Conservation (phyloP, 306 rosid species). For the Sicyos edulis region DNA sequence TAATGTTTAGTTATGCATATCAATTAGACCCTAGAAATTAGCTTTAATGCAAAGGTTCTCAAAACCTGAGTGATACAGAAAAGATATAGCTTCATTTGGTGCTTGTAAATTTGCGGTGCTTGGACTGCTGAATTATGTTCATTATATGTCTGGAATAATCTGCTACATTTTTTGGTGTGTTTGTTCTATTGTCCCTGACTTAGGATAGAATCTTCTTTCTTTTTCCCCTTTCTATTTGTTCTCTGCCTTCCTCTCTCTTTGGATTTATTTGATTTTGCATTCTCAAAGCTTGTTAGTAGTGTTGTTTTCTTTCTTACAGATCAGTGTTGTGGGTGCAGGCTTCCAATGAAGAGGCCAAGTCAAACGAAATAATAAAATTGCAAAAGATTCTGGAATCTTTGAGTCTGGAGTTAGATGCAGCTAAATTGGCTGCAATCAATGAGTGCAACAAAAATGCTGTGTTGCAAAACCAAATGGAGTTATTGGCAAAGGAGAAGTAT, state of each 20-base stretch:
- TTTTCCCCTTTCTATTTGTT: not conserved
- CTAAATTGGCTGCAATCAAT: constrained; percentile 75
- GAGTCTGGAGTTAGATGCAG: constrained; percentile 80
- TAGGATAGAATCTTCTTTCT: not conserved
- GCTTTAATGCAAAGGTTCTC: not conserved
- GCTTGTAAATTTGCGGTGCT: not conserved
- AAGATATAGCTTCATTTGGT: constrained; percentile 1
- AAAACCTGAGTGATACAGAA: not conserved
- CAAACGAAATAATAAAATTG: constrained; percentile 57
- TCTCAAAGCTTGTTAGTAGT: constrained; percentile 4
- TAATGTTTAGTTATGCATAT: not conserved
- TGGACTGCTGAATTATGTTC: not conserved
- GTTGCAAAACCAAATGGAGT: constrained; percentile 76
- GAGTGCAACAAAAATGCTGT: constrained; percentile 92
- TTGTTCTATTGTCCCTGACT: not conserved
- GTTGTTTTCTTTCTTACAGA: constrained; percentile 11
- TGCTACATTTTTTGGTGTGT: not conserved
- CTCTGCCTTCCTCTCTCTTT: not conserved
- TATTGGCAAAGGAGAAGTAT: constrained; percentile 64
- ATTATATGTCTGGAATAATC: not conserved
- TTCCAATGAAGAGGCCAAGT: constrained; percentile 84
- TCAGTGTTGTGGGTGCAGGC: constrained; percentile 46
- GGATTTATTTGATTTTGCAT: not conserved
- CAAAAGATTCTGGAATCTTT: constrained; percentile 64
- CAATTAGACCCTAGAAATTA: not conserved